Evolutionary conservation across 495 filamentous ascomycete species (phyloP), one percentile per base, ranked within the genome.

Genomic region (Pseudotulostoma volvatum): DNA sequence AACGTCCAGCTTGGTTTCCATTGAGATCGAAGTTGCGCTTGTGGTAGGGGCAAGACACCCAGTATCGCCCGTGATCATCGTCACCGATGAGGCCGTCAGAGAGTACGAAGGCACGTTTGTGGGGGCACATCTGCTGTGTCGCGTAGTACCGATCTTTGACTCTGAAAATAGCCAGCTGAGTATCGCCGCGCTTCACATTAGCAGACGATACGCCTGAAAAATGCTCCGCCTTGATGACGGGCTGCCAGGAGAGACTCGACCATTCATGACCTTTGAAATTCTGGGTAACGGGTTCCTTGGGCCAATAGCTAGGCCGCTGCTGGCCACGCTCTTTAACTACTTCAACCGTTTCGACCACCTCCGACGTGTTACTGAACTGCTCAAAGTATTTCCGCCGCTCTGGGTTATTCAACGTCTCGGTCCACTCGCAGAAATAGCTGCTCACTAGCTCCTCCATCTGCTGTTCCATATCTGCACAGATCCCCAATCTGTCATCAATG

Each of bases 121-220:
- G 85, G 9, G 88, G 88, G 54, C 88, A 96, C 88, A 96, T 96
- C 55, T 96, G 86, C 67, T 96, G 88, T 11, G 79, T 80, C n/a
- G 84, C 81, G 52, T 87, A 90, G 60, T 73, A 93, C 36, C 74
- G 71, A 14, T 84, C 88, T 41, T 73, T 72, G 44, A 95, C 67
- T 51, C 85, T 84, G 72, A 90, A 95, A 41, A 95, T 64, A 13
- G 87, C 86, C 3, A 95, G 71, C 55, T 96, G 88, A 0, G 86
- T 94, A 54, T 94, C 86, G 8, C 84, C 83, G 16, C 84, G 73
- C 64, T 93, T 93, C 55, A 94, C 60, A 31, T 74, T 77, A 2
- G 79, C 55, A 61, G 54, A 74, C 60, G 55, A 81, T 60, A 46
- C 81, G 47, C 87, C 80, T 4, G 64, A 63, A 65, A 95, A 93